Evolutionary conservation across 1,284 basidiomycete genomes (phyloP), one percentile per base, ranked within the genome.

Genomic region (Cutaneotrichosporon cavernicola): DNA sequence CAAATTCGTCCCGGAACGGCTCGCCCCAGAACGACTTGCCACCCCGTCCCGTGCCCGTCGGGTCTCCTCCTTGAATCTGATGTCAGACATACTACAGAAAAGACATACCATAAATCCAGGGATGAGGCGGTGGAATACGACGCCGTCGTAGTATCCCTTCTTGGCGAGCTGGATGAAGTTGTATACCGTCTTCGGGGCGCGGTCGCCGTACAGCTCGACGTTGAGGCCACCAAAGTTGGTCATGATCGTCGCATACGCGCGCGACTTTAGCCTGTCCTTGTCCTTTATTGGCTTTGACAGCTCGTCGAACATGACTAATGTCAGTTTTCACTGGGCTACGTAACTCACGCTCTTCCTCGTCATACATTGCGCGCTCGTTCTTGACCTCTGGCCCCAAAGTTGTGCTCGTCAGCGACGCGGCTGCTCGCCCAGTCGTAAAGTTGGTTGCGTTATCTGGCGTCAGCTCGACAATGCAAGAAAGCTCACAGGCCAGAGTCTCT

Each of bases 171-270:
- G 90, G 21, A 99, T 82, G 80, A 98, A 99, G 80, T 99, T 99
- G 80, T 97, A 99, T 73, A 94, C 96, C 0, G 96, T 97, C 81
- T 96, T 95, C 0, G 96, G 96, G 7, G 95, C 96, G 87, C 93
- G 65, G 63, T 73, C 73, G 30, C 71, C 74, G 74, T 90, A 95
- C 16, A 99, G 83, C 79, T 99, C 96, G 26, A 97, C 72, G 72
- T 98, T 97, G 62, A 99, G 82, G 61, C 90, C 88, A 16, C 94
- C 96, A 21, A 92, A 85, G 72, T 89, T 95, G 10, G 96, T 97
- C 57, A 92, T 86, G 53, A 98, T 89, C 7, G 92, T 90, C 40
- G 93, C 90, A 80, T 95, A 96, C 2, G 91, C 92, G 69, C 90
- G 89, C 65, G 87, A 89, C 80, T 92, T 94, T 62, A 89, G 89